Base-by-base conservation (phyloP, 805 yeast genomes). In the Clavispora vitiphila region DNA sequence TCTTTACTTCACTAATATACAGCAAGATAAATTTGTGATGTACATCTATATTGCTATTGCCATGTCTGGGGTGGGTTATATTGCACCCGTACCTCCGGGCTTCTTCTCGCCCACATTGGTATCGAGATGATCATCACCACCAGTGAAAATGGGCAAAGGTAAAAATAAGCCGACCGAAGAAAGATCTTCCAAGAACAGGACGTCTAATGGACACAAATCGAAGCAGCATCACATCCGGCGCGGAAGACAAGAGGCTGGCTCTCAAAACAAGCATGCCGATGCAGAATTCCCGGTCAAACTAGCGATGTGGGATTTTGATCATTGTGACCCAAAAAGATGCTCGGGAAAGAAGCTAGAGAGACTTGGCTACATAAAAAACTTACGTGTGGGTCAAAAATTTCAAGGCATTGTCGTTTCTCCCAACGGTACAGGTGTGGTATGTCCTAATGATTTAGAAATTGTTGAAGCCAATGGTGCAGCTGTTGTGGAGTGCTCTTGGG, bases 261-360 rank as follows among this genome's bases (percentile, higher is more conserved):
- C 56, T 11, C 40, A 40, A 46, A 39, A 64, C 52, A 8, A 40
- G 37, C 18, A 45, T 40, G 25, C 54, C 40, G 48, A 39, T 5
- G 52, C 53, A 37, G 48, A 74, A 38, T 86, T 87, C 56, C 96
- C 95, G 1, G 83, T 84, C 25, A 89, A 87, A 56, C 62, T 90
- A 48, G 97, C 96, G 14, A 91, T 91, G 99, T 91, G 99, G 96
- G 99, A 93, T 61, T 93, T 93, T 58, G 96, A 90, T 51, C 99
- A 93, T 59, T 93, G 99, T 67, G 99, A 93, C 64, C 99, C 99
- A 1, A 93, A 93, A 58, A 75, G 97, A 58, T 93, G 99, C 60
- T 83, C 95, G 50, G 99, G 99, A 15, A 93, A 93, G 67, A 90
- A 89, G 60, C 71, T 93, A 23, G 96, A 88, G 56, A 72, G 98